Base-by-base conservation (phyloP, 2,329 filamentous ascomycete species). In the Apiospora pterosperma region DNA sequence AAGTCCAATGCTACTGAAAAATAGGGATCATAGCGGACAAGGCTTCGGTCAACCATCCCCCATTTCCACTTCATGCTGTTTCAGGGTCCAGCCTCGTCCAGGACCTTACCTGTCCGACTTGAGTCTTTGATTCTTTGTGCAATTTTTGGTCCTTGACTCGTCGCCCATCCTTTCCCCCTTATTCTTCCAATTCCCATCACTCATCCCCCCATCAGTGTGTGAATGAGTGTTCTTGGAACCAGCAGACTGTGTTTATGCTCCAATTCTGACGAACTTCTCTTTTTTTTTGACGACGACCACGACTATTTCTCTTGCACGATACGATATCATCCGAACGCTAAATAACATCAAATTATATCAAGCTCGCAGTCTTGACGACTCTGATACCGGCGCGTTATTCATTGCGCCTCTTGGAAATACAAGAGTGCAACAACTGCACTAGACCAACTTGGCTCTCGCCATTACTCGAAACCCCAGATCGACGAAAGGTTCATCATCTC, bases 1-100 rank as follows among this genome's bases (percentile, higher is more conserved):
- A 55, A 55, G 48, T 34, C 16, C 48, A 55, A n/a, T 34, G 25
- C 48, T 34, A 34, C 48, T 28, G 25, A n/a, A 55, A 55, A 55
- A 55, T 55, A 55, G 28, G 48, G 48, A 52, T 52, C 44, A 19
- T 19, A 31, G 25, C 14, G n/a, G n/a, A 25, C 48, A 55, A 55
- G 48, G 48, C 48, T 55, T 19, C 10, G 48, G 48, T 11, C 48
- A 55, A 55, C 48, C 34, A 55, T 55, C 34, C 34, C 59, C 48
- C 34, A 55, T 55, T 55, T 55, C 59, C 59, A 38, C 59, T 61
- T 61, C 36, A 7, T 36, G 36, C 59, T 39, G 36, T 61, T 61
- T 41, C 59, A 61, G 59, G 59, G 59, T 61, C 59, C 59, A 61
- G 59, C 59, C 59, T 61, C 28, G 59, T 21, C 41, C 11, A n/a